Evolutionary conservation across 371 early-diverging fungal species (phyloP), one percentile per base, ranked within the genome.

Genomic region (Zychaea mexicana): DNA sequence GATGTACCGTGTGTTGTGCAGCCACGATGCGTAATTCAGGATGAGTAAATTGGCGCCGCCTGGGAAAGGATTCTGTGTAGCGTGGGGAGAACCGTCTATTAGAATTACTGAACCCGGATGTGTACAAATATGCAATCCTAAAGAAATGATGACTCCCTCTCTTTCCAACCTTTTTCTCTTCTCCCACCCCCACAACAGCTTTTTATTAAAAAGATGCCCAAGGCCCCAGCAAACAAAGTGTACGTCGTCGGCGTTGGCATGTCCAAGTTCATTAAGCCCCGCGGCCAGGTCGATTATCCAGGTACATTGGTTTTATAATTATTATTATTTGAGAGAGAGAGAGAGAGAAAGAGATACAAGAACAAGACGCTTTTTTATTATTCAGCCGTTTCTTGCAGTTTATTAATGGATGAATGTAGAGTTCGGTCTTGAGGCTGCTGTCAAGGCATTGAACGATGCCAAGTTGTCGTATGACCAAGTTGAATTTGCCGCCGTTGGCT

Each of bases 371-470:
- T 12, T 42, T 42, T 17, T 12, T 42, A 42, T 15, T 12, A 42
- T 42, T 42, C 15, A 42, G n/a, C n/a, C n/a, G n/a, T n/a, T n/a
- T n/a, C n/a, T n/a, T n/a, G n/a, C n/a, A n/a, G n/a, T n/a, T n/a
- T n/a, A n/a, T n/a, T n/a, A n/a, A n/a, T n/a, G n/a, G 38, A 36
- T 36, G 38, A 36, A 36, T 5, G n/a, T 68, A 88, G 92, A 90
- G 54, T 84, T 88, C 62, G 89, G 80, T n/a, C 79, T 85, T 58
- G 90, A 93, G 68, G 90, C 92, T 47, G 78, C 83, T 28, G 82
- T 88, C 39, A 91, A 92, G 77, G 92, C 93, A 10, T 74, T 93
- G 45, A 76, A 88, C 46, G 93, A 92, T 74, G 84, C 85, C 28
- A 77, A 82, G 31, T 64, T 91, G 45, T 82, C 85, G 33, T 91